These are phyloP conservation scores for Phaeotremella skinneri DNA, from an alignment of 768 basidiomycete species.

Conservation along the genomic window DNA sequence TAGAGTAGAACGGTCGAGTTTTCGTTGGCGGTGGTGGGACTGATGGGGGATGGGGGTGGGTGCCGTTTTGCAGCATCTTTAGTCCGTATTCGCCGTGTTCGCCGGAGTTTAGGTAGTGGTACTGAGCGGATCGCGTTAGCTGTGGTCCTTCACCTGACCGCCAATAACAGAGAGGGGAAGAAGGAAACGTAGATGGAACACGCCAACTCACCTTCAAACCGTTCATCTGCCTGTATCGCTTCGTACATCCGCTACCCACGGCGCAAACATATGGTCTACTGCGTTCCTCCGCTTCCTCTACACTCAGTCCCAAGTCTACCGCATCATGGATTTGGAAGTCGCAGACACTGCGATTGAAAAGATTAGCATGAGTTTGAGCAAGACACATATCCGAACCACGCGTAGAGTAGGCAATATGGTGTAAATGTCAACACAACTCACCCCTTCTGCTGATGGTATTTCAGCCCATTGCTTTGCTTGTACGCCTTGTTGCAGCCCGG, in stretches of 20 bases:
- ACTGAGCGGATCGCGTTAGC: conserved; percentile 51
- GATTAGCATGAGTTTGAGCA: not conserved
- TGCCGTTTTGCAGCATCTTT: conserved; percentile 65
- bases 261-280: conserved; percentile 84
- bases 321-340: conserved; percentile 88
- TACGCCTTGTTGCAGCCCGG: conserved; percentile 93
- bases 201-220: conserved; percentile 58
- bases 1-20: not conserved
- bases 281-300: conserved; percentile 78
- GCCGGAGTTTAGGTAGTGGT: conserved; percentile 95
- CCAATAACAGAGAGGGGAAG: no score
- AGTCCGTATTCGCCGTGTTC: conserved; percentile 90
- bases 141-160: not conserved
- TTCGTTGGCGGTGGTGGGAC: conserved; percentile 20
- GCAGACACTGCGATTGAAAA: conserved; percentile 60
- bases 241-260: conserved; percentile 61
- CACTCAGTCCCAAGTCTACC: conserved; percentile 56
- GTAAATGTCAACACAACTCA: conserved; percentile 29
- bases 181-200: conserved; percentile 52
- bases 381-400: not conserved
- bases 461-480: conserved; percentile 92
- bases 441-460: conserved; percentile 54
- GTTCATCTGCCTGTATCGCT: conserved; percentile 98
- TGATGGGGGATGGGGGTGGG: conserved; percentile 50
- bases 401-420: not conserved